A percentile compares a stretch with the other conserved stretches of the same genome.
phyloP scores from a whole-genome alignment of 2,329 filamentous ascomycete genomes.

The Epichloe brachyelytri region DNA sequence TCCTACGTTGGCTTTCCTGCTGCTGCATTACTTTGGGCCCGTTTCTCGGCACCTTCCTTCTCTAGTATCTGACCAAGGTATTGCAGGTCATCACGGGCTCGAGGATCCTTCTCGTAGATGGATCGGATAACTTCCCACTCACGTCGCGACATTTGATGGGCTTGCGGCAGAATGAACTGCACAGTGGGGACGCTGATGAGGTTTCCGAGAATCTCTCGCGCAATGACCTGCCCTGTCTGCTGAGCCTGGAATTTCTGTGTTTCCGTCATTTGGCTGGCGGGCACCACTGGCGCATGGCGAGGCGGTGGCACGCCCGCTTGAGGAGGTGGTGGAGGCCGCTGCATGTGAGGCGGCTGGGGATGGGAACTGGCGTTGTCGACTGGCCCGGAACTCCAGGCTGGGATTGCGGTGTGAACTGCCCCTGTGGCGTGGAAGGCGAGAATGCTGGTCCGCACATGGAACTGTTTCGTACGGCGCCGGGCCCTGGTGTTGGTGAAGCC shows the following conservation, averaged over 20 bases:
- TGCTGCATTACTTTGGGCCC: conserved; percentile 5
- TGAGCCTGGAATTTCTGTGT: conserved; percentile 30
- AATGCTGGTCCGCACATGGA: conserved; percentile 39
- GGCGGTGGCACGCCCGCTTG: conserved; percentile 2
- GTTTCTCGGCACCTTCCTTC: conserved; percentile 25
- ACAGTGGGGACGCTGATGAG: conserved; percentile 53
- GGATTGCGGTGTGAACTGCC: conserved; percentile 17
- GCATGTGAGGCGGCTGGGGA: conserved; percentile 19
- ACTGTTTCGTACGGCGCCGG: conserved; percentile 28
- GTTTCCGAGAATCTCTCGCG: conserved; percentile 50
- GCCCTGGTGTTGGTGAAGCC: conserved; percentile 22
- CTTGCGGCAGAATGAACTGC: conserved; percentile 55
- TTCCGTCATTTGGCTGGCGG: conserved; percentile 15
- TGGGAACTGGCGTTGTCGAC: conserved; percentile 23
- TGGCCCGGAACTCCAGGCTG: conserved; percentile 18
- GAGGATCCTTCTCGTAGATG: conserved; percentile 53
- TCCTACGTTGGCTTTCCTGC: conserved; percentile 2
- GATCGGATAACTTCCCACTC: conserved; percentile 64
- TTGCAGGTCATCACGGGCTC: conserved; percentile 48
- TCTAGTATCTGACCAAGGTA: conserved; percentile 44
- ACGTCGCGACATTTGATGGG: conserved; percentile 51
- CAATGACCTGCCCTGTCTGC: conserved; percentile 40
- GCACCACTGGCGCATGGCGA: conserved; percentile 2
- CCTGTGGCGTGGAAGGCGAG: conserved; percentile 38
- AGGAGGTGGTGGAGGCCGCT: conserved; percentile 7